Evolutionary conservation across 1,139 yeast species (phyloP).

Genomic region (Lipomyces yarrowii): DNA sequence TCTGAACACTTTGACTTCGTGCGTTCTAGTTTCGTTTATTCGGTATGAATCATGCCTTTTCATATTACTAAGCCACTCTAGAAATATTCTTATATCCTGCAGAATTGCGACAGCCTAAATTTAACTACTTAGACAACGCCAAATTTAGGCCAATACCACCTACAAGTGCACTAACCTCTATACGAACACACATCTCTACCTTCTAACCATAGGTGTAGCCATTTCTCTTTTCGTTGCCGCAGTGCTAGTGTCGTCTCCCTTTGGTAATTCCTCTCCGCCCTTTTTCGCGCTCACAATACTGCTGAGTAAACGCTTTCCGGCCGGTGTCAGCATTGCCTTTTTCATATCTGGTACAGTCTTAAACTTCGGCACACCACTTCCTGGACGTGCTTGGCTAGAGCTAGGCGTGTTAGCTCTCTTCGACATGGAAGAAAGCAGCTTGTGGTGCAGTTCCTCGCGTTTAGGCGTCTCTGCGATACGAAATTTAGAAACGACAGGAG

Average conservation of each 20-base stretch:
- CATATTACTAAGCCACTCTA: no score
- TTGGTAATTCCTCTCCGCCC: not conserved
- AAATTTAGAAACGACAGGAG: slow-evolving; percentile 21
- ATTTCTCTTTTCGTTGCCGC: not conserved
- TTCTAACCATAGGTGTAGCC: slow-evolving; percentile 1
- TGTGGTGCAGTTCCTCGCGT: slow-evolving; percentile 30
- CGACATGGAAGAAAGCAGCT: slow-evolving; percentile 12
- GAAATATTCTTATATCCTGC: no score
- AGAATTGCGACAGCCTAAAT: no score
- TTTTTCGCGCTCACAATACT: slow-evolving; percentile 13
- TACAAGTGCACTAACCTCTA: not conserved
- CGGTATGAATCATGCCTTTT: no score
- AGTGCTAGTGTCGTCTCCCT: not conserved
- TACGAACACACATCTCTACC: not conserved
- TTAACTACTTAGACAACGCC: no score
- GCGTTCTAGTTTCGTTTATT: no score
- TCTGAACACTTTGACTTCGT: not conserved
- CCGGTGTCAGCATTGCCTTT: slow-evolving; percentile 26
- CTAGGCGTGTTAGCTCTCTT: slow-evolving; percentile 6
- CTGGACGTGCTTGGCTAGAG: not conserved
- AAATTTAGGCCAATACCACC: no score
- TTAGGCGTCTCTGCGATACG: slow-evolving; percentile 29
- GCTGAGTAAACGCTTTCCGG: slow-evolving; percentile 27
- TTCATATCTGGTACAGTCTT: slow-evolving; percentile 16
- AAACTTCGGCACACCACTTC: slow-evolving; percentile 16